These are phyloP conservation scores for Chlamydomonas asymmetrica DNA, from an alignment of 139 green algal genomes.

Conservation along the genomic window DNA sequence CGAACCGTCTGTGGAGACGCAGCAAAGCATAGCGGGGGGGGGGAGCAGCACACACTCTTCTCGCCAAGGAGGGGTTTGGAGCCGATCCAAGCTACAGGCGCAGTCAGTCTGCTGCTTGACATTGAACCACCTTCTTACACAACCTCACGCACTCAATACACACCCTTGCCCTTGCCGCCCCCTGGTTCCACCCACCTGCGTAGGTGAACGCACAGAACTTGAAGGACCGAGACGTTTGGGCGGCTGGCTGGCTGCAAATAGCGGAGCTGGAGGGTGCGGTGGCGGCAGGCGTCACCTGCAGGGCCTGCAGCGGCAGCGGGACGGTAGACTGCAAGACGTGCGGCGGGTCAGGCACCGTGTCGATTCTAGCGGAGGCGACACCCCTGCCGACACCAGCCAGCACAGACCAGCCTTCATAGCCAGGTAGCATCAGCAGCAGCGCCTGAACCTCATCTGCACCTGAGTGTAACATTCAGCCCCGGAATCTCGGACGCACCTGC, in stretches of 20 bases:
- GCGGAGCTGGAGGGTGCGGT: conserved; percentile 29
- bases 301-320: conserved; percentile 20
- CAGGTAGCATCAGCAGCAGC: too few relatives aligned
- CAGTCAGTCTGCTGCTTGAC: not conserved
- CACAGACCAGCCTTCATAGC: too few relatives aligned
- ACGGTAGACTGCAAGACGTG: too few relatives aligned
- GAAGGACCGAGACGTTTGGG: conserved; percentile 53
- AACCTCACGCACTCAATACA: not conserved
- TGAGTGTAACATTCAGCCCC: too few relatives aligned
- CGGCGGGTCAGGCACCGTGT: too few relatives aligned
- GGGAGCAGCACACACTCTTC: not conserved
- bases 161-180: not conserved
- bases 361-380: too few relatives aligned
- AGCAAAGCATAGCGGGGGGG: not conserved
- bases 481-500: too few relatives aligned
- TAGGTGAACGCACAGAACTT: conserved; percentile 54
- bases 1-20: not conserved
- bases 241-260: conserved; percentile 62
- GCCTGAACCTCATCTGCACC: too few relatives aligned
- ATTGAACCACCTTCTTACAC: not conserved
- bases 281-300: conserved; percentile 9
- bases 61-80: too few relatives aligned
- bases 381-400: too few relatives aligned
- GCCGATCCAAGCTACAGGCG: too few relatives aligned
- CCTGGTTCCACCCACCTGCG: not conserved